These are phyloP conservation scores for Magnaporthales sp. DNA, from an alignment of 2,329 filamentous ascomycete genomes.

Conservation along the genomic window DNA sequence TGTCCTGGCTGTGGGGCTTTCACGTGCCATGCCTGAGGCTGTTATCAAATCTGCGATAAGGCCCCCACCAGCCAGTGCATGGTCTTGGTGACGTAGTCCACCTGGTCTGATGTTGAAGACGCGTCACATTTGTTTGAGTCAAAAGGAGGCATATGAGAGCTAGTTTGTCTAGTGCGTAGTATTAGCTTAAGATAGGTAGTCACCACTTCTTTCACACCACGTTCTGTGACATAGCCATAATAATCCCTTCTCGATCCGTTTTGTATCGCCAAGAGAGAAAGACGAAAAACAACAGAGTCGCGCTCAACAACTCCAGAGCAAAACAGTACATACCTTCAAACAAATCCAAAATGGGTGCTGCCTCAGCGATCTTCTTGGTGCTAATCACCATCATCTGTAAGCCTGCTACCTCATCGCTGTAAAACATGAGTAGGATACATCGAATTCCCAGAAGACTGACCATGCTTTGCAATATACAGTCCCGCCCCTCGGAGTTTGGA, in stretches of 20 bases:
- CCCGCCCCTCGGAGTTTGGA: slow-evolving; percentile 55
- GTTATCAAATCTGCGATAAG: neutral
- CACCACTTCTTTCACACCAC: neutral
- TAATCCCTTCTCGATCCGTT: slow-evolving; percentile 3
- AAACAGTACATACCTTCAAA: neutral
- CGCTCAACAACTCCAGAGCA: neutral
- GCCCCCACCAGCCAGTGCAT: neutral
- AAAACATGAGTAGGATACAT: neutral
- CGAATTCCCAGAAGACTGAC: neutral
- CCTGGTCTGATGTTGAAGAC: neutral
- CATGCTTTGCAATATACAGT: slow-evolving; percentile 31
- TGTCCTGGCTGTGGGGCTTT: too few species aligned
- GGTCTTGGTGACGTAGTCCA: slow-evolving; percentile 8
- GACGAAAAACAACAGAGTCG: neutral
- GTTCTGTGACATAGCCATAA: neutral
- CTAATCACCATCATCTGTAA: slow-evolving; percentile 45
- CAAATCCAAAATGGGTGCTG: slow-evolving; percentile 34
- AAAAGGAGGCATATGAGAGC: neutral
- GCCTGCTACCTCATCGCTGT: slow-evolving; percentile 13
- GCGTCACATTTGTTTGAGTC: neutral
- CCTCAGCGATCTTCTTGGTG: slow-evolving; percentile 38
- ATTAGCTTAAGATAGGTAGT: neutral
- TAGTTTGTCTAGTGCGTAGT: neutral
- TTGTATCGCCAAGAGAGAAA: slow-evolving; percentile 4
- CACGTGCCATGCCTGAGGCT: neutral